Evolutionary conservation across 2,329 filamentous ascomycete species (phyloP).

Genomic region (Torrubiella hemipterigena): DNA sequence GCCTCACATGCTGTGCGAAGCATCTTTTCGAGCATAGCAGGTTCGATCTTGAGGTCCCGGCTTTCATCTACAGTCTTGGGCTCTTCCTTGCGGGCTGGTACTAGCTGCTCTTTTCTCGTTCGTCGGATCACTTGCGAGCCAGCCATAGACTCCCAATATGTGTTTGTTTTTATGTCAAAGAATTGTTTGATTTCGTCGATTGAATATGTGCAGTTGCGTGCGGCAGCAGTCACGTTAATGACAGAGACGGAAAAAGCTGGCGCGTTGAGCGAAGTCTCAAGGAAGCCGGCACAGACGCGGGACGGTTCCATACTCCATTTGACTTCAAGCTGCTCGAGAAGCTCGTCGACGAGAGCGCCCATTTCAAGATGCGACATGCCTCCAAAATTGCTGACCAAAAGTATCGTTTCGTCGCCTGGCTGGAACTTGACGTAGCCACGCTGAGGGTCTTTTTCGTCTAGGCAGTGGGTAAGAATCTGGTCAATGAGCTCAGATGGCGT

Average conservation of each 20-base stretch:
- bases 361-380: slow-evolving; percentile 46
- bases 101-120: slow-evolving; percentile 29
- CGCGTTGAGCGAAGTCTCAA: slow-evolving; percentile 63
- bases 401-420: slow-evolving; percentile 33
- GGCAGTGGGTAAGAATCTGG: slow-evolving; percentile 45
- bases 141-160: slow-evolving; percentile 39
- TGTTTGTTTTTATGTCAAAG: slow-evolving; percentile 52
- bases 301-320: slow-evolving; percentile 37
- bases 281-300: slow-evolving; percentile 48
- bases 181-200: slow-evolving; percentile 45
- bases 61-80: slow-evolving; percentile 23
- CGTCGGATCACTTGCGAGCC: slow-evolving; percentile 27
- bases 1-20: slow-evolving; percentile 40
- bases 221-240: slow-evolving; percentile 42
- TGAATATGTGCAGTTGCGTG: slow-evolving; percentile 31
- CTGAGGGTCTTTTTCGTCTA: slow-evolving; percentile 42
- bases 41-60: slow-evolving; percentile 38
- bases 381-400: slow-evolving; percentile 48
- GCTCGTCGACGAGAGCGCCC: slow-evolving; percentile 39
- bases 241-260: slow-evolving; percentile 59
- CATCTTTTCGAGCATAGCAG: slow-evolving; percentile 37
- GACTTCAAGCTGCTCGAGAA: slow-evolving; percentile 33
- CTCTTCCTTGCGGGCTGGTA: slow-evolving; percentile 21
- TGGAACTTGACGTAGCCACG: slow-evolving; percentile 37
- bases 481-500: slow-evolving; percentile 36